Conservation (phyloP, 1,284 basidiomycete species). For the Sporisorium exsertum region DNA sequence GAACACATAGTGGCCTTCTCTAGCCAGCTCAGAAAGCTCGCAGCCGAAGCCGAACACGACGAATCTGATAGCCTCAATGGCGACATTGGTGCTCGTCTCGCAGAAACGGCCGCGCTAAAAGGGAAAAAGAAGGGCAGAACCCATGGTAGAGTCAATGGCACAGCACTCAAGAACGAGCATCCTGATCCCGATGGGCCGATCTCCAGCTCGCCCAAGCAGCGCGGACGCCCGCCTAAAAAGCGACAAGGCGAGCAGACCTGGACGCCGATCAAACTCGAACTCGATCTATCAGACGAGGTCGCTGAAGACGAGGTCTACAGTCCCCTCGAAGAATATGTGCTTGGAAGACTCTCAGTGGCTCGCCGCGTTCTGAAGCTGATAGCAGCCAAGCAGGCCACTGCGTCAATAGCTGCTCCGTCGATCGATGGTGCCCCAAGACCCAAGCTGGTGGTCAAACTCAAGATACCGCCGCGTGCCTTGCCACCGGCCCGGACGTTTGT, state of each 20-base stretch:
- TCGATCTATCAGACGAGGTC: conserved; percentile 22
- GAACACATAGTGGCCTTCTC: conserved; percentile 20
- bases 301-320: conserved; percentile 27
- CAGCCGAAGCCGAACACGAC: background rate
- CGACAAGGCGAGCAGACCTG: background rate
- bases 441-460: conserved; percentile 22
- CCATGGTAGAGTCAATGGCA: conserved; percentile 1
- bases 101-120: conserved; percentile 5
- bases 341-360: conserved; percentile 20
- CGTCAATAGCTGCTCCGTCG: background rate
- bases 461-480: background rate
- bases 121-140: background rate
- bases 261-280: conserved; percentile 6
- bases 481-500: background rate
- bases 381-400: conserved; percentile 6
- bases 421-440: background rate
- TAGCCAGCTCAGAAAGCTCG: conserved; percentile 13
- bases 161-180: background rate
- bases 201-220: conserved; percentile 5
- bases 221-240: conserved; percentile 32
- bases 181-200: background rate
- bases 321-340: conserved; percentile 24
- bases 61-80: conserved; percentile 10
- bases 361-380: conserved; percentile 23
- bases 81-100: conserved; percentile 8